Evolutionary conservation across 2,329 filamentous ascomycete genomes (phyloP), one percentile per base, ranked within the genome.

Genomic region (Xylariomycetidae sp.): DNA sequence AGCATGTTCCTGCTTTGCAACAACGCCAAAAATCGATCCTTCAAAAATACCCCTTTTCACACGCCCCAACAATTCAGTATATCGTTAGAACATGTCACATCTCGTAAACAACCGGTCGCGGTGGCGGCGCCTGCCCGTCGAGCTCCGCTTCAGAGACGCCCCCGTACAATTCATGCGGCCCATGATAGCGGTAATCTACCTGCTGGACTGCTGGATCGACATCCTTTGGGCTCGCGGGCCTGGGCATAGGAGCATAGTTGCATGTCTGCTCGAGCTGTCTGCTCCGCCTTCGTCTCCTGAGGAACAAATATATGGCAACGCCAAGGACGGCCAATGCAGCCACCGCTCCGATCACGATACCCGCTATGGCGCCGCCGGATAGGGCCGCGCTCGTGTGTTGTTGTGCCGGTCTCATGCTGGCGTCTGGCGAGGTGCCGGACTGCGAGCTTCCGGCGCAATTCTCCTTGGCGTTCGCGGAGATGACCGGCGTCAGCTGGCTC

Each of bases 401-500:
- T n/a, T n/a, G n/a, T n/a, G n/a, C n/a, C n/a, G n/a, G n/a, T n/a
- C n/a, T n/a, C n/a, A n/a, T n/a, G 20, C 20, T 23, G 8, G 20
- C 20, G n/a, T 23, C n/a, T 8, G 20, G n/a, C n/a, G 20, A 23
- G 8, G 20, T 8, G 8, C 8, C 8, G 8, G 20, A 8, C 20
- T 23, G 8, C 8, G 20, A n/a, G 8, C 8, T 23, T 8, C n/a
- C 20, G 20, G 8, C 20, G 20, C 20, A 23, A 23, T n/a, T 23
- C n/a, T 8, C n/a, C n/a, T 23, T 23, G 8, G 20, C 20, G 20
- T 23, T 23, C 20, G 20, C 8, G n/a, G 20, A 23, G 20, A 23
- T 29, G 13, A 23, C 23, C 6, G 27, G 9, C 16, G 31, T 19
- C 8, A 41, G 34, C 16, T 33, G 18, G 26, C 38, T 41, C 12